Evolutionary conservation across 352 stramenopile genomes (phyloP).

Genomic region (Phytophthora niederhauseri): DNA sequence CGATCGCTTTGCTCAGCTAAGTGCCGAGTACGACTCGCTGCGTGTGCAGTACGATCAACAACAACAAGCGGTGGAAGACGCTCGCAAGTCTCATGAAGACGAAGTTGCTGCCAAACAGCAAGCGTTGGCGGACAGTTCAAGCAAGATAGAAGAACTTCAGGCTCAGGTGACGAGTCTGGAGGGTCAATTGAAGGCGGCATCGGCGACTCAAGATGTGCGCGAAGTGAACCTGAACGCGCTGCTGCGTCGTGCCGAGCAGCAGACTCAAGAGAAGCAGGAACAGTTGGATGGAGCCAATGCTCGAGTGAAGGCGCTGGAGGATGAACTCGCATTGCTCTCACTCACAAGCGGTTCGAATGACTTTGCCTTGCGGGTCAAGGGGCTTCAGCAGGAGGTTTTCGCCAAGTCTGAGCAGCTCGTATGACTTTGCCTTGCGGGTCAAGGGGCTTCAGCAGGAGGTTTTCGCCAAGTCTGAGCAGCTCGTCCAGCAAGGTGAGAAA

Average conservation of each 20-base stretch:
- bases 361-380: conserved; percentile 37
- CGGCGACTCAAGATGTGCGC: conserved; percentile 37
- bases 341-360: conserved; percentile 38
- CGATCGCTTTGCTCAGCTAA: conserved; percentile 60
- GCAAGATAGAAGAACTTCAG: conserved; percentile 38
- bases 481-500: conserved; percentile 79
- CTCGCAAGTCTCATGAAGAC: conserved; percentile 26
- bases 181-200: conserved; percentile 27
- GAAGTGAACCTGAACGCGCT: conserved; percentile 46
- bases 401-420: conserved; percentile 78
- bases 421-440: conserved; percentile 36
- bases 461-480: conserved; percentile 73
- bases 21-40: conserved; percentile 57
- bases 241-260: conserved; percentile 43
- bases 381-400: conserved; percentile 76
- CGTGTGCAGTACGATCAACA: conserved; percentile 42
- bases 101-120: conserved; percentile 31
- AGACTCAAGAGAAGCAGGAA: conserved; percentile 40
- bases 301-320: conserved; percentile 51
- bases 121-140: conserved; percentile 29
- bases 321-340: conserved; percentile 57
- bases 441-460: conserved; percentile 72
- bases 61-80: conserved; percentile 27
- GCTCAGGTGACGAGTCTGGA: conserved; percentile 30
- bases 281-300: conserved; percentile 39